Evolutionary conservation across 2,329 filamentous ascomycete genomes (phyloP), one percentile per base, ranked within the genome.

Genomic region (Scedosporium boydii): DNA sequence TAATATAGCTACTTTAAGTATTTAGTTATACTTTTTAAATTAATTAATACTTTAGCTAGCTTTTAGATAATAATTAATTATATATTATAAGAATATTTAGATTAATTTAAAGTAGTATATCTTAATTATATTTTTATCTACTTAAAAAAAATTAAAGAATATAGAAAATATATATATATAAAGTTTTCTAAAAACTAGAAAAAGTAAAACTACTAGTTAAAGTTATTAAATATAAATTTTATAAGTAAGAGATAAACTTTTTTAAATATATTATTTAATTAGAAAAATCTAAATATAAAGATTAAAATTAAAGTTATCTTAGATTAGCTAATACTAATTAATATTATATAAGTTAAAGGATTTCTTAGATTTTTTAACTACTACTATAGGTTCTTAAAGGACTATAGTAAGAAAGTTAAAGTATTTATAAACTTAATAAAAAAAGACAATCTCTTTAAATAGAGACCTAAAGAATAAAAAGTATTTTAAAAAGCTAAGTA

Each of bases 51-150:
- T 46, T 23, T 60, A 57, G 61, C 46, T 27, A 65, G n/a, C 0
- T 64, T 63, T 48, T 63, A 65, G 53, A 51, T 29, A 46, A 65
- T 65, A 62, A 66, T 65, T 53, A 65, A 66, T 44, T 62, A 62
- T 61, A 42, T 59, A 23, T 38, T 59, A 51, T 23, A 18, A 42
- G 38, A 53, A 21, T 53, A 63, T 34, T 6, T 64, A 1, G 34
- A 64, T 53, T 55, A 42, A n/a, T 64, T 64, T 53, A 65, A 63
- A 64, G 64, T 64, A 57, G 58, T 62, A 59, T 64, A 65, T 27
- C 23, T 65, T 48, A 59, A 65, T 64, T 64, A 64, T 66, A 66
- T 66, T 21, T 34, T 64, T 53, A 63, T 66, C 42, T 65, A 58
- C 51, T 63, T 55, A 60, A 61, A 64, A 6, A 59, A 10, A 6